These are phyloP conservation scores for Ceratobasidium papillatum DNA, from an alignment of 1,284 basidiomycete species.

Conservation along the genomic window DNA sequence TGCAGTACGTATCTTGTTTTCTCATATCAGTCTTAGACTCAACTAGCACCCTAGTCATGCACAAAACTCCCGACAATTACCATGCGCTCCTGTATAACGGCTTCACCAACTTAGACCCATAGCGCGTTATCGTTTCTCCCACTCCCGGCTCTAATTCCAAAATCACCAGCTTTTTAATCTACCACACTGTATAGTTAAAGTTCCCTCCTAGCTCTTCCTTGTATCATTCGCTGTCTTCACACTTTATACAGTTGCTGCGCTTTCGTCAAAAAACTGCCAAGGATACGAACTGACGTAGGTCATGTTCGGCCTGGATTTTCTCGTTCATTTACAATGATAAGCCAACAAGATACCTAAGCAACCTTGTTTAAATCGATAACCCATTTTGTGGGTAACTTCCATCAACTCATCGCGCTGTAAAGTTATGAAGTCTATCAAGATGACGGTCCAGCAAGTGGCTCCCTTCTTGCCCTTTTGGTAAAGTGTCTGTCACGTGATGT, in stretches of 20 bases:
- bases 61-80: slow-evolving; percentile 38
- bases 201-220: neutral
- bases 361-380: no score
- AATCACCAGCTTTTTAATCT: slow-evolving; percentile 6
- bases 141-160: neutral
- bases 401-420: neutral
- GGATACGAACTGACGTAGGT: no score
- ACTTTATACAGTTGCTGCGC: neutral
- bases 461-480: slow-evolving; percentile 16
- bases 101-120: slow-evolving; percentile 37
- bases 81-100: slow-evolving; percentile 31
- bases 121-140: neutral
- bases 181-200: slow-evolving; percentile 30
- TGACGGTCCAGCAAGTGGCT: slow-evolving; percentile 5
- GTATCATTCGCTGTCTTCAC: slow-evolving; percentile 40
- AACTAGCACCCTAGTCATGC: slow-evolving; percentile 9
- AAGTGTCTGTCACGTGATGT: neutral
- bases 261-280: neutral
- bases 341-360: no score
- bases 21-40: neutral
- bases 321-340: no score
- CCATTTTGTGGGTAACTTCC: neutral
- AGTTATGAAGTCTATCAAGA: slow-evolving; percentile 11
- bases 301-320: no score
- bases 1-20: slow-evolving; percentile 13